Evolutionary conservation across 2,329 filamentous ascomycete species (phyloP).

Genomic region (Albifimbria verrucaria): DNA sequence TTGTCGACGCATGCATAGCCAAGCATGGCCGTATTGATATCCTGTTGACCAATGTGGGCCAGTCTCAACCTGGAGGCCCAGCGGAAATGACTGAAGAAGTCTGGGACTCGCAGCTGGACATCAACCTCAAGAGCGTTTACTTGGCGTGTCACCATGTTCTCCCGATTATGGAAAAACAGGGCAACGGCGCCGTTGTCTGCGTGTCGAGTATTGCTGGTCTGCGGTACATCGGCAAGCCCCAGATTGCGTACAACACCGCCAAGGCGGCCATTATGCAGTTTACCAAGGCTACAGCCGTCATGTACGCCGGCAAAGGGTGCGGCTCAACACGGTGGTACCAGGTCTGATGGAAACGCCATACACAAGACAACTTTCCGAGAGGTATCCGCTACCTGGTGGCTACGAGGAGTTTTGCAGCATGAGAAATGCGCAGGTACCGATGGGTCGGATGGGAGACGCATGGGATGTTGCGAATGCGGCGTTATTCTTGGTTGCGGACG

Average conservation of each 20-base stretch:
- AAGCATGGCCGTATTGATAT: slow-evolving; percentile 57
- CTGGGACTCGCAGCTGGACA: slow-evolving; percentile 50
- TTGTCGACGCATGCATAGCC: slow-evolving; percentile 49
- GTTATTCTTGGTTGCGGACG: slow-evolving; percentile 54
- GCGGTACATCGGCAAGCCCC: slow-evolving; percentile 44
- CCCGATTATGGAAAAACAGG: slow-evolving; percentile 51
- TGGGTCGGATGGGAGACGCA: slow-evolving; percentile 56
- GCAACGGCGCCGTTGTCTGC: slow-evolving; percentile 41
- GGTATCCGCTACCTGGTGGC: slow-evolving; percentile 40
- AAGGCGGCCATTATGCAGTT: slow-evolving; percentile 52
- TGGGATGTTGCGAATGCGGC: slow-evolving; percentile 58
- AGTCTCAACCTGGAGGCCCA: slow-evolving; percentile 49
- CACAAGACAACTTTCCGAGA: slow-evolving; percentile 38
- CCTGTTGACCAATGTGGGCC: slow-evolving; percentile 59
- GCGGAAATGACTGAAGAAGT: slow-evolving; percentile 43
- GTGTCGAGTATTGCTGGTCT: slow-evolving; percentile 49
- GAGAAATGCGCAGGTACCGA: slow-evolving; percentile 54
- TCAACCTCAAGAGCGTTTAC: slow-evolving; percentile 56
- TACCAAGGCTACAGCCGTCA: slow-evolving; percentile 45
- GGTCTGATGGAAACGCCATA: slow-evolving; percentile 56
- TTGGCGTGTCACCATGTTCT: slow-evolving; percentile 49
- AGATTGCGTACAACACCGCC: slow-evolving; percentile 50
- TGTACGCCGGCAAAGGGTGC: slow-evolving; percentile 45
- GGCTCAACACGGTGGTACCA: slow-evolving; percentile 53
- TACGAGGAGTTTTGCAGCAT: slow-evolving; percentile 47